Evolutionary conservation across 2,329 filamentous ascomycete genomes (phyloP).

Genomic region (Chaetomiaceae sp.): DNA sequence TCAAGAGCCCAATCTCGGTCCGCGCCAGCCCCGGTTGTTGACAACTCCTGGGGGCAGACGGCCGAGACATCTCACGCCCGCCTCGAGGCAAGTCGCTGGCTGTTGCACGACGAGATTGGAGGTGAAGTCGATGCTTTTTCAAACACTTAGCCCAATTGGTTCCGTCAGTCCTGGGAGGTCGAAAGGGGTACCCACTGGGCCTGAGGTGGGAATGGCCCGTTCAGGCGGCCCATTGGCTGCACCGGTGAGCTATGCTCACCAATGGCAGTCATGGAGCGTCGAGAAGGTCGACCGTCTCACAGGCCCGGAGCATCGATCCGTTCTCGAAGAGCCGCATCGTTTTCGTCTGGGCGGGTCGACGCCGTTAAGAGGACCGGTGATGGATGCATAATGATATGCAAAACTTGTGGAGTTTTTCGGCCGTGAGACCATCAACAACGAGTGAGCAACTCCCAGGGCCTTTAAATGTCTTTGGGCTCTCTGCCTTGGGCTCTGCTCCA

Average conservation of each 20-base stretch:
- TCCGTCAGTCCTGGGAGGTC: constrained; percentile 5
- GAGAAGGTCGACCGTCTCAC: constrained; percentile 24
- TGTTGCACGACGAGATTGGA: constrained; percentile 12
- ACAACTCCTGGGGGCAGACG: neutral
- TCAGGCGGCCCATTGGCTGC: constrained; percentile 29
- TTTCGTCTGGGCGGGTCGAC: constrained; percentile 8
- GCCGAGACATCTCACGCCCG: neutral
- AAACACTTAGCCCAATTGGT: constrained; percentile 26
- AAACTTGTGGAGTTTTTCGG: neutral
- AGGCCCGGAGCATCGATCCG: constrained; percentile 22
- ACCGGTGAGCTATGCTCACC: constrained; percentile 25
- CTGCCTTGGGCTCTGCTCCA: constrained; percentile 28
- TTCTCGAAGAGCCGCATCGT: constrained; percentile 30
- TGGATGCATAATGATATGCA: neutral
- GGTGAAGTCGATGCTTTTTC: constrained; percentile 18
- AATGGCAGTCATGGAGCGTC: constrained; percentile 27
- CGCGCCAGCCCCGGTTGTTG: neutral
- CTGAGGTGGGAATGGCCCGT: constrained; percentile 28
- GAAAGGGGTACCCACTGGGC: constrained; percentile 20
- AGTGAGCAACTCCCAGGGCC: constrained; percentile 5
- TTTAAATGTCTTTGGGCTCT: constrained; percentile 26
- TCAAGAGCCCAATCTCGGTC: constrained; percentile 10
- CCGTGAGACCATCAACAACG: neutral
- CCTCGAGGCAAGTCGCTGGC: neutral
- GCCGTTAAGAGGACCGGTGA: constrained; percentile 6